Evolutionary conservation across 108 stramenopile species (phyloP).

Genomic region (Cylindrotheca fusiformis): DNA sequence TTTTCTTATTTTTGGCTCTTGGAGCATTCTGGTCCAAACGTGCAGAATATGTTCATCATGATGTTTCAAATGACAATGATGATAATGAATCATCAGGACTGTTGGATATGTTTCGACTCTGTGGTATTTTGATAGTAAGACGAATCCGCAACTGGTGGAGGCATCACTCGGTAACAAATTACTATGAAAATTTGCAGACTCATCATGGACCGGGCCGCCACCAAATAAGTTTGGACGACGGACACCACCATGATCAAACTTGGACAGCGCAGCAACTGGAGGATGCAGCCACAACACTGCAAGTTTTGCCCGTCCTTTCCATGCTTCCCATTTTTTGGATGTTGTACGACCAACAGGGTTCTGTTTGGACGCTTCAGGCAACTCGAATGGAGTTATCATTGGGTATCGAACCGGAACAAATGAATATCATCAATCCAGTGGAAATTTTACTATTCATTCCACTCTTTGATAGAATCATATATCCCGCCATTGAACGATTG

Average conservation of each 20-base stretch:
- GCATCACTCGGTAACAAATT: background rate
- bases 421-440: conserved; percentile 55
- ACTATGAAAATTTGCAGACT: background rate
- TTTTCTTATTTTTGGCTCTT: conserved; percentile 48
- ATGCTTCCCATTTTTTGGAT: conserved; percentile 69
- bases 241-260: background rate
- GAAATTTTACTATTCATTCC: conserved; percentile 66
- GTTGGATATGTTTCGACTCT: background rate
- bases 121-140: background rate
- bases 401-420: conserved; percentile 61
- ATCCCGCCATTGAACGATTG: conserved; percentile 42
- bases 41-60: conserved; percentile 19
- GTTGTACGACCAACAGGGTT: conserved; percentile 73
- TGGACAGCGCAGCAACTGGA: conserved; percentile 1
- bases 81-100: background rate
- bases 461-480: conserved; percentile 52
- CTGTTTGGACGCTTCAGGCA: conserved; percentile 69
- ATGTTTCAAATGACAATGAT: background rate
- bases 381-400: conserved; percentile 33
- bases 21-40: conserved; percentile 35
- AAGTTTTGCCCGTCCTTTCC: conserved; percentile 40
- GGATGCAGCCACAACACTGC: conserved; percentile 41
- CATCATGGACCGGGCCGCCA: background rate
- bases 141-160: background rate
- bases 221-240: background rate